Conservation (phyloP, 1,284 basidiomycete genomes). For the Apiotrichum siamense region DNA sequence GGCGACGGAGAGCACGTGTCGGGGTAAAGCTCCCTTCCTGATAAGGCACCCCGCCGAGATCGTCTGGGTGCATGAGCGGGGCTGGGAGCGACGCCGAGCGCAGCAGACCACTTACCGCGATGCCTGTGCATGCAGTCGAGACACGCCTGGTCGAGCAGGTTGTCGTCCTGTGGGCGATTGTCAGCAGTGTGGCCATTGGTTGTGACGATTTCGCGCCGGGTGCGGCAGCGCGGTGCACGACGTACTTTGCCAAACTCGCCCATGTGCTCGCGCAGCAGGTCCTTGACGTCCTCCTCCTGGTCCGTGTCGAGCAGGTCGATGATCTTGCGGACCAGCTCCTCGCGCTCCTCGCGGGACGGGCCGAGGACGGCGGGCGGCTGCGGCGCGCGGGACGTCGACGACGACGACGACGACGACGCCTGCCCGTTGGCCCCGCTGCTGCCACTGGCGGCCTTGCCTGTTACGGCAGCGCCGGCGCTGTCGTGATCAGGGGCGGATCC, state of each 20-base stretch:
- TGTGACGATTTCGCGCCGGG: not conserved
- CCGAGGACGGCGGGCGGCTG: not conserved
- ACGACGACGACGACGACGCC: no score
- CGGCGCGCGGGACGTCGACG: not conserved
- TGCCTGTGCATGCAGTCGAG: conserved; percentile 47
- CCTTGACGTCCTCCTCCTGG: conserved; percentile 76
- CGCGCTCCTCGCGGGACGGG: conserved; percentile 28
- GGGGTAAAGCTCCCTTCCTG: conserved; percentile 39
- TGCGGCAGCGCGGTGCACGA: not conserved
- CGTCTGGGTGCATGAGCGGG: conserved; percentile 28
- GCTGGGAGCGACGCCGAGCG: no score
- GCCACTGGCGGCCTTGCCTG: not conserved
- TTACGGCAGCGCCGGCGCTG: not conserved
- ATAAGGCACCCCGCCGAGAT: conserved; percentile 42
- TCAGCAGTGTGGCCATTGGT: conserved; percentile 1
- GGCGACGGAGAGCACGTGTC: conserved; percentile 28
- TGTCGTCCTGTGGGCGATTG: conserved; percentile 33
- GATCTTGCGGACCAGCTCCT: conserved; percentile 60
- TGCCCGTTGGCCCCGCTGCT: not conserved
- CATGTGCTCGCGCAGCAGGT: conserved; percentile 62
- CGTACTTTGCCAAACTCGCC: conserved; percentile 64
- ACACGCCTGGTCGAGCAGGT: conserved; percentile 47
- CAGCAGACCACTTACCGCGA: conserved; percentile 50
- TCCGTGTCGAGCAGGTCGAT: conserved; percentile 68
- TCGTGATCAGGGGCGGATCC: not conserved